Base-by-base conservation (phyloP, 129 eudicot genomes). In the Chrysanthemum seticuspe region DNA sequence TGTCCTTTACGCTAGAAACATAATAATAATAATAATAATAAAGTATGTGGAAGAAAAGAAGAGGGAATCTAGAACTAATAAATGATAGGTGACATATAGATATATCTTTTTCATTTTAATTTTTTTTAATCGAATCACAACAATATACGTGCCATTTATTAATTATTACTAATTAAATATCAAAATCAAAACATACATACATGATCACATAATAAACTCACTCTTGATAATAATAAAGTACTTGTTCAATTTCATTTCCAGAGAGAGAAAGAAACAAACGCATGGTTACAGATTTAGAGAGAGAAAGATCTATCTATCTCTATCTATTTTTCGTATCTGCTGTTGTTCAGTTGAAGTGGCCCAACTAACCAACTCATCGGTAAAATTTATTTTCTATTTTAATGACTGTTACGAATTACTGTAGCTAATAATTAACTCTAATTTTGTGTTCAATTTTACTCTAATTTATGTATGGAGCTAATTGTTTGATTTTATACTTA, bases 241-340 rank as follows among this genome's bases (percentile, higher is more conserved):
- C 23, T 60, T 34, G 10, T 60, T 57, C 21, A 21, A 10, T 44
- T 56, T 64, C 50, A 61, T 83, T 63, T 74, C 21, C 44, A 79
- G 72, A 74, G 79, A 73, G 75, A 77, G 77, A 78, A 71, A 70
- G 73, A 19, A 45, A 52, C 27, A 19, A 19, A 19, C 21, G 21
- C 21, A 19, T 19, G 21, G 21, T 19, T 19, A 19, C 21, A 76
- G 78, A 76, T 69, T 64, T 62, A 47, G 74, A 71, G 81, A 71
- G 78, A 76, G 78, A 63, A 68, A 76, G 53, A 76, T 50, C 27
- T 27, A 61, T 78, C 82, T 78, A 55, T 88, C 84, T 54, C 59
- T 68, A 49, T 18, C 45, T 21, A 18, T 74, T 34, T 10, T 60
- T 40, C 65, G 51, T 73, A 49, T 61, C 84, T 71, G 51, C 84